Percentiles rank a stretch among this genome's conserved stretches.
Evolutionary conservation across 352 stramenopile genomes (phyloP).

Genomic region (Phytophthora cactorum): DNA sequence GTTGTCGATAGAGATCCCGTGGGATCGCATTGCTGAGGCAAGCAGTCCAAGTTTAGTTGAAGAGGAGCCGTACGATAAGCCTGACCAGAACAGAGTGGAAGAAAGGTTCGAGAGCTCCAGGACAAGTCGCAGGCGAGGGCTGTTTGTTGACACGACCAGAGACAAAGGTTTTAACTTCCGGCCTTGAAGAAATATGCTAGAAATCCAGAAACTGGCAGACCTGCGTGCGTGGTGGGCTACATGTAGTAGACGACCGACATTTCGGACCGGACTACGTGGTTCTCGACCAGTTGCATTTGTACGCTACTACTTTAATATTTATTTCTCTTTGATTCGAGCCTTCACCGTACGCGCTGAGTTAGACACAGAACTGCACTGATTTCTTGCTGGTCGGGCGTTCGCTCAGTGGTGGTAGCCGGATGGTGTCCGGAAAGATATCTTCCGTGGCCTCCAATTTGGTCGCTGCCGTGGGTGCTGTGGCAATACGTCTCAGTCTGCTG

Average conservation of each 20-base stretch:
- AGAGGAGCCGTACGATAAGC: slow-evolving; percentile 19
- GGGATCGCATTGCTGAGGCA: slow-evolving; percentile 41
- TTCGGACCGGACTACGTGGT: slow-evolving; percentile 9
- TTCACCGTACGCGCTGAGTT: slow-evolving; percentile 8
- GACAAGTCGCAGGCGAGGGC: slow-evolving; percentile 2
- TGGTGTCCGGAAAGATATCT: slow-evolving; percentile 33
- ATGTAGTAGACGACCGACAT: slow-evolving; percentile 1
- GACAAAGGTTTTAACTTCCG: slow-evolving; percentile 15
- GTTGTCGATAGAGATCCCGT: slow-evolving; percentile 50
- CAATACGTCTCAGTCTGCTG: slow-evolving; percentile 48
- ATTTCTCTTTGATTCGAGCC: slow-evolving; percentile 31
- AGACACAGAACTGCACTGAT: slow-evolving; percentile 1
- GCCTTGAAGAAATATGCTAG: slow-evolving; percentile 17
- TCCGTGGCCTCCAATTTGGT: slow-evolving; percentile 22
- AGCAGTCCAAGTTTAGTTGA: slow-evolving; percentile 12
- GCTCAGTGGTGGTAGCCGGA: slow-evolving; percentile 59
- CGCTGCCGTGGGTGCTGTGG: slow-evolving; percentile 42
- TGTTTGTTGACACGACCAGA: slow-evolving; percentile 33
- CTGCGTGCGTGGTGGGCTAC: slow-evolving; percentile 2
- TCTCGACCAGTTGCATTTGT: slow-evolving; percentile 7
- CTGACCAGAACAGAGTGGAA: background rate
- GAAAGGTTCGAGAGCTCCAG: slow-evolving; percentile 4
- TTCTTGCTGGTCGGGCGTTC: slow-evolving; percentile 29
- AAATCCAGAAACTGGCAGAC: slow-evolving; percentile 3
- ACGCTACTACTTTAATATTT: slow-evolving; percentile 36